A percentile compares a stretch with the other conserved stretches of the same genome.
These are phyloP conservation scores for Fusarium sp. DNA, from an alignment of 2,329 filamentous ascomycete species.

Conservation along the genomic window DNA sequence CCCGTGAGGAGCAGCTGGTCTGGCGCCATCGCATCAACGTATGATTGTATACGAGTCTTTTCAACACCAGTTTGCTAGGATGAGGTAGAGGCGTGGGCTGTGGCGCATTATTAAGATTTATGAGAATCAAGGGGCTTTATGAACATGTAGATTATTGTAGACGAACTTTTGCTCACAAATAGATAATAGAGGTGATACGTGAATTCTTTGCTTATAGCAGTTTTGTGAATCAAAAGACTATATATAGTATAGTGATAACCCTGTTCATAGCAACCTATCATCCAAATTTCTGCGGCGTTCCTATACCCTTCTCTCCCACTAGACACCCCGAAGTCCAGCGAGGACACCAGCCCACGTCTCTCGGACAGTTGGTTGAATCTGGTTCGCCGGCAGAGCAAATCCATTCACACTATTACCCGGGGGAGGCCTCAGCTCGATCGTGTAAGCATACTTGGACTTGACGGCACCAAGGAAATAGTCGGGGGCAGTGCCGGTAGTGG, in stretches of 20 bases:
- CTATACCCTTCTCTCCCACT: not conserved
- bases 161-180: too few species aligned
- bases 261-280: too few species aligned
- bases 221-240: too few species aligned
- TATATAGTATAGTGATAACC: too few species aligned
- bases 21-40: slow-evolving; percentile 35
- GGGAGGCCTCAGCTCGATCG: slow-evolving; percentile 51
- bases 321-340: slow-evolving; percentile 17
- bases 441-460: slow-evolving; percentile 54
- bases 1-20: slow-evolving; percentile 31
- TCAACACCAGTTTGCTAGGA: too few species aligned
- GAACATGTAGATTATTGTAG: too few species aligned
- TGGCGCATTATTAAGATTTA: too few species aligned
- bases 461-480: slow-evolving; percentile 57
- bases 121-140: too few species aligned
- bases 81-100: too few species aligned
- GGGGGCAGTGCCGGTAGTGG: slow-evolving; percentile 57
- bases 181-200: too few species aligned
- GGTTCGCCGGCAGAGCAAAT: slow-evolving; percentile 54
- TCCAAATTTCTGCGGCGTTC: too few species aligned
- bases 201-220: too few species aligned
- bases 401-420: slow-evolving; percentile 45
- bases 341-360: slow-evolving; percentile 33
- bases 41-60: not conserved
- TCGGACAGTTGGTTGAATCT: slow-evolving; percentile 47